Evolutionary conservation across 768 basidiomycete genomes (phyloP).

Genomic region (Hypholoma sublateritium): DNA sequence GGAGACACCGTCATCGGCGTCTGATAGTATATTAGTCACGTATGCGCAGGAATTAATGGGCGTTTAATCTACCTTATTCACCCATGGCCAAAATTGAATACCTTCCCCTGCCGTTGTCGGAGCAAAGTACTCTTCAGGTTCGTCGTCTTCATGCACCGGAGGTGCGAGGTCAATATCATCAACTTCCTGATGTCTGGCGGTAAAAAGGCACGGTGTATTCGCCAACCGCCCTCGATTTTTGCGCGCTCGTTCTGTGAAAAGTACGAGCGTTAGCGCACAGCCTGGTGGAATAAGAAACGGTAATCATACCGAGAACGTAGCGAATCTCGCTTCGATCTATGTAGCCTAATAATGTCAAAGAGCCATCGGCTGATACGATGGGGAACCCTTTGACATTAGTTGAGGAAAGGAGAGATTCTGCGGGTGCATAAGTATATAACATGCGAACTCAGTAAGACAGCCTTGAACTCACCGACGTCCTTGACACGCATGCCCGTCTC

Average conservation of each 20-base stretch:
- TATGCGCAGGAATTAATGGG: not conserved
- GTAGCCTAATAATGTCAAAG: slow-evolving; percentile 74
- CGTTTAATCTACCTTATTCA: slow-evolving; percentile 74
- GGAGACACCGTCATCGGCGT: slow-evolving; percentile 93
- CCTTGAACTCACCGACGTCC: slow-evolving; percentile 67
- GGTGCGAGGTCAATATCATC: slow-evolving; percentile 51
- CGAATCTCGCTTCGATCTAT: slow-evolving; percentile 84
- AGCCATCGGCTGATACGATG: slow-evolving; percentile 65
- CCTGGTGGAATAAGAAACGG: not conserved
- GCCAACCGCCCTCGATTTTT: slow-evolving; percentile 58
- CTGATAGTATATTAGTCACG: slow-evolving; percentile 40
- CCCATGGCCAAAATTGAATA: slow-evolving; percentile 84
- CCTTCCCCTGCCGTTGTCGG: slow-evolving; percentile 55
- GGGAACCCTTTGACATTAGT: slow-evolving; percentile 92
- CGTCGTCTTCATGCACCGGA: slow-evolving; percentile 68
- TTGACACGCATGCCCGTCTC: slow-evolving; percentile 74
- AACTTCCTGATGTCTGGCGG: slow-evolving; percentile 48
- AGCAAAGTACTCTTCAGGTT: slow-evolving; percentile 60
- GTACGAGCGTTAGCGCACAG: not conserved
- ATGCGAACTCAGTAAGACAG: not conserved
- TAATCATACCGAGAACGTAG: slow-evolving; percentile 73
- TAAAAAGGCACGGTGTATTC: slow-evolving; percentile 76
- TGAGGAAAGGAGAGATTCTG: slow-evolving; percentile 70
- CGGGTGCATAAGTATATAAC: slow-evolving; percentile 8
- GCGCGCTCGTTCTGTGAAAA: slow-evolving; percentile 63